Percentiles rank a stretch among this genome's conserved stretches.
Evolutionary conservation across 371 early-diverging fungal species (phyloP).

Genomic region (Apophysomyces trapeziformis): DNA sequence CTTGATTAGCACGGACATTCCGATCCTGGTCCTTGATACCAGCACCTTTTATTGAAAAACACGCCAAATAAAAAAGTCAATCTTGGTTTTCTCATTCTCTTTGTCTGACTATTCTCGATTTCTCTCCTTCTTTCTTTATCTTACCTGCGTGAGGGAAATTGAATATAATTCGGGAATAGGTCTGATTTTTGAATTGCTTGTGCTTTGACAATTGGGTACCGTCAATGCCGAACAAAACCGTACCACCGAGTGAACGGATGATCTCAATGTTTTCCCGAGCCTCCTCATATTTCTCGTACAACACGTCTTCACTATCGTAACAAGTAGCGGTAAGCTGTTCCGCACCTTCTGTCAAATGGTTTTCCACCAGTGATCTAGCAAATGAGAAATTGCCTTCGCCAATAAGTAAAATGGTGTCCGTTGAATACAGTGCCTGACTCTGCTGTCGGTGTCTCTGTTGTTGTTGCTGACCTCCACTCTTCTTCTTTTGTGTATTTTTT

Average conservation of each 20-base stretch:
- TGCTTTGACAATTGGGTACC: conserved; percentile 71
- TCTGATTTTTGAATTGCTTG: conserved; percentile 57
- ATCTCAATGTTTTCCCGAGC: conserved; percentile 67
- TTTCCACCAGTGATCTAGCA: conserved; percentile 67
- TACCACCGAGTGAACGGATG: conserved; percentile 62
- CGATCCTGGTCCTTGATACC: conserved; percentile 94
- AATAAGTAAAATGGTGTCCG: conserved; percentile 65
- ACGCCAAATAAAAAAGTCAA: too few species aligned
- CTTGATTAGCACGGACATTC: conserved; percentile 86
- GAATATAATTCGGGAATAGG: conserved; percentile 87
- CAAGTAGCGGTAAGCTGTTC: conserved; percentile 75
- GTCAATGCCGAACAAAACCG: conserved; percentile 81
- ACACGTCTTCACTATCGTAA: conserved; percentile 71
- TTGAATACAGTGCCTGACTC: conserved; percentile 44
- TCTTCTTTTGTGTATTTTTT: conserved; percentile 19
- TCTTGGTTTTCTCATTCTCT: too few species aligned
- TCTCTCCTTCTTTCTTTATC: neutral
- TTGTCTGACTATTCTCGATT: neutral
- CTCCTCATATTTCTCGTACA: conserved; percentile 81
- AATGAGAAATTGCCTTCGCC: conserved; percentile 93
- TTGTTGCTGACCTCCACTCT: conserved; percentile 19
- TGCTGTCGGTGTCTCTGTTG: conserved; percentile 21
- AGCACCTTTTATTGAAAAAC: conserved; percentile 44
- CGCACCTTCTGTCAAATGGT: conserved; percentile 50
- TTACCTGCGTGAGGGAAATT: conserved; percentile 95